These are phyloP conservation scores for Comarum palustre DNA, from an alignment of 306 rosid genomes.

Conservation along the genomic window DNA sequence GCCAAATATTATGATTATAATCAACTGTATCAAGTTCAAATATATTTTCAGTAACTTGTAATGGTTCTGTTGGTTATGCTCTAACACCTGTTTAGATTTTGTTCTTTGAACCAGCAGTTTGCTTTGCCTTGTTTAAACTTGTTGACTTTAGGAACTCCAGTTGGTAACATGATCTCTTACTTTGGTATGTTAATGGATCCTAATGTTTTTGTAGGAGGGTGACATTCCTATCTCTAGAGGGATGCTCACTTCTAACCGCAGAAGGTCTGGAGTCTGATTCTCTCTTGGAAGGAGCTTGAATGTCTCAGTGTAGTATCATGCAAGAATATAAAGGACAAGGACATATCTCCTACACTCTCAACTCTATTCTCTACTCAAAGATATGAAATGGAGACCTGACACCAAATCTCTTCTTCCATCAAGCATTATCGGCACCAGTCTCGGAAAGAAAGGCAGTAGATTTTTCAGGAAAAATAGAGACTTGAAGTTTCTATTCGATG, in stretches of 20 bases:
- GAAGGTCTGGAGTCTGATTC: constrained; percentile 64
- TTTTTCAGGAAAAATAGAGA: constrained; percentile 61
- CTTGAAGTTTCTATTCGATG: constrained; percentile 29
- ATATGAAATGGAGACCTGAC: constrained; percentile 84
- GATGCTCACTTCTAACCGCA: constrained; percentile 77
- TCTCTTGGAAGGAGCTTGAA: constrained; percentile 65
- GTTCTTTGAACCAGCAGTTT: background rate
- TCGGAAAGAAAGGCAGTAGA: constrained; percentile 77
- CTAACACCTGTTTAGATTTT: background rate
- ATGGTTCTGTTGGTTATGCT: background rate
- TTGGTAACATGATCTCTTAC: background rate
- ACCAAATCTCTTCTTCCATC: constrained; percentile 56
- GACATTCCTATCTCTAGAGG: constrained; percentile 56
- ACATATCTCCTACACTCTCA: constrained; percentile 63
- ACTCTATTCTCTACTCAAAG: constrained; percentile 57
- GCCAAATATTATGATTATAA: background rate
- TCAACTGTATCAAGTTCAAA: background rate
- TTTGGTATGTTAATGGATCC: constrained; percentile 4
- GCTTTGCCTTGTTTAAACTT: background rate
- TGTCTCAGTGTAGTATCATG: constrained; percentile 70
- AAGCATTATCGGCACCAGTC: constrained; percentile 44
- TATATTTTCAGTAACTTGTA: background rate
- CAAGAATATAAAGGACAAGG: constrained; percentile 68
- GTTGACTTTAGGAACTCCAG: background rate
- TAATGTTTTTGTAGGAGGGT: constrained; percentile 59